A percentile compares a stretch with the other conserved stretches of the same genome.
Conservation (phyloP, 306 rosid species). For the Lathyrus tuberosus region DNA sequence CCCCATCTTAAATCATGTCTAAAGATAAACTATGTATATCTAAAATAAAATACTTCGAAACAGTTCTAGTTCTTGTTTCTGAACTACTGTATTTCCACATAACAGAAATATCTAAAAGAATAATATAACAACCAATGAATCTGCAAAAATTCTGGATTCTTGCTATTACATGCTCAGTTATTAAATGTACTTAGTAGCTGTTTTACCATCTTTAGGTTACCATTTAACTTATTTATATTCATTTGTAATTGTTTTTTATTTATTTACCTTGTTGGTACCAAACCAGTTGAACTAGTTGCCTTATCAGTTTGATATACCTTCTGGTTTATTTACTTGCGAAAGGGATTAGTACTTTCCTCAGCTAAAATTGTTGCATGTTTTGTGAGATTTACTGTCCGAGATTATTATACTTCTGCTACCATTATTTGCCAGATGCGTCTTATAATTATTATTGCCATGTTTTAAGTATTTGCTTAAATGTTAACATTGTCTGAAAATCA, state of each 20-base stretch:
- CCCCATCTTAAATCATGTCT: neutral
- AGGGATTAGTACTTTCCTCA: slow-evolving; percentile 1
- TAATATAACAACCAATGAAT: neutral
- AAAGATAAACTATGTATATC: neutral
- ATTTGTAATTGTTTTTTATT: neutral
- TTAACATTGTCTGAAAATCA: slow-evolving; percentile 22
- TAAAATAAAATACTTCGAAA: neutral
- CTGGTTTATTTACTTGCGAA: neutral
- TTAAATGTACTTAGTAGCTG: slow-evolving; percentile 8
- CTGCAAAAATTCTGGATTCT: neutral
- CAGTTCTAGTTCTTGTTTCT: slow-evolving; percentile 20
- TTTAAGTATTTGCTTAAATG: slow-evolving; percentile 19
- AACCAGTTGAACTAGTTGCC: slow-evolving; percentile 5
- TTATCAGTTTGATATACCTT: neutral
- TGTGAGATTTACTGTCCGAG: slow-evolving; percentile 21
- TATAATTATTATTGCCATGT: slow-evolving; percentile 15
- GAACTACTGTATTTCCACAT: neutral
- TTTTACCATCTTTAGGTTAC: slow-evolving; percentile 9
- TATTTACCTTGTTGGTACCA: slow-evolving; percentile 3
- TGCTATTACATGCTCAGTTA: slow-evolving; percentile 17
- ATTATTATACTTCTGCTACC: slow-evolving; percentile 5
- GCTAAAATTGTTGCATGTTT: slow-evolving; percentile 21
- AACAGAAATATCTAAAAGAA: neutral
- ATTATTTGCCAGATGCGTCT: neutral
- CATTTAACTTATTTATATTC: neutral